These are phyloP conservation scores for Yarrowia sp. DNA, from an alignment of 805 yeast species.

Conservation along the genomic window DNA sequence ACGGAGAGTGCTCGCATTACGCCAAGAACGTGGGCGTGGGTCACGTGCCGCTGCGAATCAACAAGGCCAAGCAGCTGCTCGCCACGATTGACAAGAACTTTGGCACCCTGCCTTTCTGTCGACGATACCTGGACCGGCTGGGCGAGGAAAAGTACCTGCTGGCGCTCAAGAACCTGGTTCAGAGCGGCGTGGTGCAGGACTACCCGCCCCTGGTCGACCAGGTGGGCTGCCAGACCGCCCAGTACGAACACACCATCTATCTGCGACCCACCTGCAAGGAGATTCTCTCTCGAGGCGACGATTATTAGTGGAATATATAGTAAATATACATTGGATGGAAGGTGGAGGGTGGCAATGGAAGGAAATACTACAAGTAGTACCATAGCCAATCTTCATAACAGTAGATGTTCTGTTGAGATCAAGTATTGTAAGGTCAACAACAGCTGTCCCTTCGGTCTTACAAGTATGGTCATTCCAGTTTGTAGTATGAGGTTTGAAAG, in stretches of 20 bases:
- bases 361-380: too few relatives aligned
- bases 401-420: too few relatives aligned
- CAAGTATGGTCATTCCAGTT: too few relatives aligned
- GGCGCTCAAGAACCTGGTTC: constrained; percentile 84
- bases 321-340: too few relatives aligned
- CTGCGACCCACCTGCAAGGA: constrained; percentile 92
- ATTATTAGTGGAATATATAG: constrained; percentile 58
- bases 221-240: constrained; percentile 91
- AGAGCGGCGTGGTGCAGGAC: constrained; percentile 86
- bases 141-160: constrained; percentile 92
- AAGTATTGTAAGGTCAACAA: too few relatives aligned
- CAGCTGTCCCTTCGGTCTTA: too few relatives aligned
- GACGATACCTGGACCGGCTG: constrained; percentile 87
- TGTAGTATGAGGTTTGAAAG: too few relatives aligned
- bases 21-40: constrained; percentile 64
- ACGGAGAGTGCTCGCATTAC: constrained; percentile 96
- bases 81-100: constrained; percentile 77
- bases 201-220: constrained; percentile 91
- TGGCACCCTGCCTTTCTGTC: constrained; percentile 96
- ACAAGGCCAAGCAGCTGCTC: constrained; percentile 73
- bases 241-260: constrained; percentile 91
- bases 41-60: constrained; percentile 61
- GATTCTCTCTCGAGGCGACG: constrained; percentile 94
- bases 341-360: too few relatives aligned
- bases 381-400: too few relatives aligned